Percentiles rank a stretch among this genome's conserved stretches.
Conservation (phyloP, 1,284 basidiomycete species). For the Polyporus tsugae region DNA sequence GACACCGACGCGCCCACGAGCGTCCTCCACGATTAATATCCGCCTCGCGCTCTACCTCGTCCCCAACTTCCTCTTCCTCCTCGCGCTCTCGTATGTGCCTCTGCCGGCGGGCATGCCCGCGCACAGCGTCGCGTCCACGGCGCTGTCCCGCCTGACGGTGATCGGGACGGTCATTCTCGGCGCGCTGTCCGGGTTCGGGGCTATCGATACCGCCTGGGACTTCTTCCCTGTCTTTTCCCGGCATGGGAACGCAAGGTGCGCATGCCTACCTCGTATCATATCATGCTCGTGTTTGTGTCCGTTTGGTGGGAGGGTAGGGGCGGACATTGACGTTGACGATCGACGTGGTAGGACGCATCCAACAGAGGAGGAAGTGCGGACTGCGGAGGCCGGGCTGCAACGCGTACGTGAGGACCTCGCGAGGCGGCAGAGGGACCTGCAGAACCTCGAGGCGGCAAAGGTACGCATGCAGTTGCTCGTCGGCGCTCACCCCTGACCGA, state of each 20-base stretch:
- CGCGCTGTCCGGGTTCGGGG: constrained; percentile 77
- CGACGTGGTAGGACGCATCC: constrained; percentile 44
- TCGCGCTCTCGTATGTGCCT: constrained; percentile 70
- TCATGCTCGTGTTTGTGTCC: too few relatives aligned
- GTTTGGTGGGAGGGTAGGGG: background rate
- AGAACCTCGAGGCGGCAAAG: constrained; percentile 45
- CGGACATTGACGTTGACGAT: background rate
- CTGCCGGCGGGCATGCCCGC: constrained; percentile 59
- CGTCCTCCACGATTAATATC: constrained; percentile 30
- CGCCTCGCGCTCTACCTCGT: constrained; percentile 54
- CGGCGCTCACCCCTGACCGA: background rate
- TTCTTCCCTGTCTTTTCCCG: constrained; percentile 46
- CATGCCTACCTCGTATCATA: background rate
- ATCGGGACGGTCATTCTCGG: constrained; percentile 78
- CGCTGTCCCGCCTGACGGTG: constrained; percentile 73
- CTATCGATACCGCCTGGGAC: constrained; percentile 70
- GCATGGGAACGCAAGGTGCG: constrained; percentile 30
- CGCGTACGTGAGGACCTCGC: constrained; percentile 60
- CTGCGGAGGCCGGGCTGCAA: constrained; percentile 58
- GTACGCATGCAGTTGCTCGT: constrained; percentile 34
- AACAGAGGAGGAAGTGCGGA: constrained; percentile 55
- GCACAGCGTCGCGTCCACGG: constrained; percentile 52
- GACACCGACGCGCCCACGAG: constrained; percentile 40
- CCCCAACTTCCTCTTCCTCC: constrained; percentile 64
- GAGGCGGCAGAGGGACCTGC: constrained; percentile 47